phyloP scores from a whole-genome alignment of 768 basidiomycete species.

The Leccinum uliginosum region DNA sequence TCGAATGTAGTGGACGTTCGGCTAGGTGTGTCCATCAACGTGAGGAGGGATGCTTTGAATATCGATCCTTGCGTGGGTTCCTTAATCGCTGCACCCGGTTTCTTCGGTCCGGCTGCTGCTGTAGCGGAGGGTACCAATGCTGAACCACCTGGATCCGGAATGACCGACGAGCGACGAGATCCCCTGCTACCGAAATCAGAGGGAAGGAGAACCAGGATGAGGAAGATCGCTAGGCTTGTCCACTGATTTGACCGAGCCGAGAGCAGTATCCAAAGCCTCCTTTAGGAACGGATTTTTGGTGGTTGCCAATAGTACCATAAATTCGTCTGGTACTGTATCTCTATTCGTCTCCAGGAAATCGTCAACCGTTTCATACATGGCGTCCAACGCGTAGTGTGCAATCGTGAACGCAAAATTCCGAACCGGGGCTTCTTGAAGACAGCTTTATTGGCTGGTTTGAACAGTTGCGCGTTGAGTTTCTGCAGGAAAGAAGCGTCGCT shows the following conservation, averaged over 20 bases:
- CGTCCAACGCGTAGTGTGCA: slow-evolving; percentile 96
- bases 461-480: slow-evolving; percentile 86
- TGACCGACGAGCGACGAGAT: slow-evolving; percentile 78
- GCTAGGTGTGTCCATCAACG: slow-evolving; percentile 94
- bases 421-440: slow-evolving; percentile 99
- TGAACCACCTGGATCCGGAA: slow-evolving; percentile 81
- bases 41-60: slow-evolving; percentile 92
- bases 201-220: slow-evolving; percentile 71
- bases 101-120: slow-evolving; percentile 44
- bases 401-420: slow-evolving; percentile 95
- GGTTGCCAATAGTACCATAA: slow-evolving; percentile 79
- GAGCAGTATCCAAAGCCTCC: slow-evolving; percentile 89
- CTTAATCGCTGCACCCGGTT: slow-evolving; percentile 61
- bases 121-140: slow-evolving; percentile 58
- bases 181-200: slow-evolving; percentile 72
- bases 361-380: slow-evolving; percentile 97
- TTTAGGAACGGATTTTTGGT: slow-evolving; percentile 92
- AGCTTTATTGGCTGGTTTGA: slow-evolving; percentile 77
- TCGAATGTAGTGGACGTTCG: slow-evolving; percentile 98
- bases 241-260: slow-evolving; percentile 62
- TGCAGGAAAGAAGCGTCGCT: slow-evolving; percentile 90
- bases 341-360: slow-evolving; percentile 99
- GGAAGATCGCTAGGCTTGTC: slow-evolving; percentile 48
- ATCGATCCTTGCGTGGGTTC: slow-evolving; percentile 98
- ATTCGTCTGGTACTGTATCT: slow-evolving; percentile 98